A percentile compares a stretch with the other conserved stretches of the same genome.
Evolutionary conservation across 345 rosid species (phyloP).

Genomic region (rapeseed (Brassica napus)): DNA sequence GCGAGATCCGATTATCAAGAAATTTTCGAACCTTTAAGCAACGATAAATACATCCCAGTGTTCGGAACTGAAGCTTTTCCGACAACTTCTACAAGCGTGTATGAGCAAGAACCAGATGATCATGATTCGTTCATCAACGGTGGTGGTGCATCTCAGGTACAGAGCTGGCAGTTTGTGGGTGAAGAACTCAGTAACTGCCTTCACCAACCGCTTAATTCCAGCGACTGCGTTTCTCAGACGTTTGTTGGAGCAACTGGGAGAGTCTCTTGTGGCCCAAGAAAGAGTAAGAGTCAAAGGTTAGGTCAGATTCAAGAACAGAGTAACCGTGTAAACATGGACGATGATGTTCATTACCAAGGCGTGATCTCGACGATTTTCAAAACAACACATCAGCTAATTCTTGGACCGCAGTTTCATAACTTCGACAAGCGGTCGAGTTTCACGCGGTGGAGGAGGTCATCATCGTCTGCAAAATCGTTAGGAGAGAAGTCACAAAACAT

Average conservation of each 20-base stretch:
- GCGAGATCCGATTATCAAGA: conserved; percentile 40
- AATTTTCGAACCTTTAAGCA: conserved; percentile 39
- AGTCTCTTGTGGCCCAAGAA: conserved; percentile 38
- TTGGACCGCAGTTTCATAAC: conserved; percentile 53
- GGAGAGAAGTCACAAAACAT: conserved; percentile 52
- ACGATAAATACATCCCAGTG: conserved; percentile 44
- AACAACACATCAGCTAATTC: conserved; percentile 58
- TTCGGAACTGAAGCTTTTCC: conserved; percentile 44
- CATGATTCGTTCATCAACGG: conserved; percentile 53
- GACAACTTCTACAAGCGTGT: conserved; percentile 50
- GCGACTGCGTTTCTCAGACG: conserved; percentile 73
- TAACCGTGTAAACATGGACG: conserved; percentile 44
- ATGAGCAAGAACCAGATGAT: conserved; percentile 47
- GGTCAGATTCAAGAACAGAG: conserved; percentile 44
- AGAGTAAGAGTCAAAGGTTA: conserved; percentile 37
- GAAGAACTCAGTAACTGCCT: conserved; percentile 69
- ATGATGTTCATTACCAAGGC: conserved; percentile 63
- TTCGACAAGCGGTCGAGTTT: conserved; percentile 62
- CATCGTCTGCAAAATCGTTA: conserved; percentile 17
- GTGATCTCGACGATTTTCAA: conserved; percentile 65
- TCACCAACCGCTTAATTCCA: conserved; percentile 65
- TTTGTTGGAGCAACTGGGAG: conserved; percentile 39
- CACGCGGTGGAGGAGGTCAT: conserved; percentile 55
- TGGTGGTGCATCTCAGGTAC: conserved; percentile 67
- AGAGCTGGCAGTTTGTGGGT: conserved; percentile 66